Percentiles rank a stretch among this genome's conserved stretches.
Evolutionary conservation across 1,139 yeast genomes (phyloP).

Genomic region (Candida neerlandica): DNA sequence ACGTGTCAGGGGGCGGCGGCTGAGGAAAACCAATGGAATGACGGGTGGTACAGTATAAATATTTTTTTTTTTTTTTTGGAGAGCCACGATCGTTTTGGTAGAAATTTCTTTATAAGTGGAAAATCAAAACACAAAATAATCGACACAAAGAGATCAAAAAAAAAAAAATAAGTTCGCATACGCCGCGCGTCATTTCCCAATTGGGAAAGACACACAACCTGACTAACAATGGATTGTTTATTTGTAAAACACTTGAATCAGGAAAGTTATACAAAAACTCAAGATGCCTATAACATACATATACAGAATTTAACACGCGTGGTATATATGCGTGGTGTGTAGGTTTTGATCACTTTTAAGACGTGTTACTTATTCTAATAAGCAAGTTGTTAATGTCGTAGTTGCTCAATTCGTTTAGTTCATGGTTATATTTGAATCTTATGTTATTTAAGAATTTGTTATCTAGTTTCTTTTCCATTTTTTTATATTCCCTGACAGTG

Average conservation of each 20-base stretch:
- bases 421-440: conserved; percentile 26
- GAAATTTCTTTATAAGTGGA: neutral
- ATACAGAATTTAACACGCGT: neutral
- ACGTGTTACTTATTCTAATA: conserved; percentile 24
- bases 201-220: neutral
- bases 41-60: neutral
- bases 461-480: neutral
- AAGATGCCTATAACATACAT: neutral
- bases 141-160: neutral
- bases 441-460: conserved; percentile 17
- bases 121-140: conserved; percentile 1
- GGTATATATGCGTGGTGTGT: no score
- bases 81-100: neutral
- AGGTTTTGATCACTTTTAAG: conserved; percentile 16
- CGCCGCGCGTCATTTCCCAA: conserved; percentile 4
- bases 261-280: neutral
- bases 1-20: no score
- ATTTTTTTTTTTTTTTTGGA: neutral
- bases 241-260: neutral
- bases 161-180: neutral
- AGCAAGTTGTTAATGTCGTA: conserved; percentile 36
- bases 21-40: neutral
- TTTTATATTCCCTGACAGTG: conserved; percentile 22
- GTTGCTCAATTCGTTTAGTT: conserved; percentile 31
- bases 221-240: neutral